These are phyloP conservation scores for Cutaneotrichosporon dermatis DNA, from an alignment of 1,284 basidiomycete species.

Conservation along the genomic window DNA sequence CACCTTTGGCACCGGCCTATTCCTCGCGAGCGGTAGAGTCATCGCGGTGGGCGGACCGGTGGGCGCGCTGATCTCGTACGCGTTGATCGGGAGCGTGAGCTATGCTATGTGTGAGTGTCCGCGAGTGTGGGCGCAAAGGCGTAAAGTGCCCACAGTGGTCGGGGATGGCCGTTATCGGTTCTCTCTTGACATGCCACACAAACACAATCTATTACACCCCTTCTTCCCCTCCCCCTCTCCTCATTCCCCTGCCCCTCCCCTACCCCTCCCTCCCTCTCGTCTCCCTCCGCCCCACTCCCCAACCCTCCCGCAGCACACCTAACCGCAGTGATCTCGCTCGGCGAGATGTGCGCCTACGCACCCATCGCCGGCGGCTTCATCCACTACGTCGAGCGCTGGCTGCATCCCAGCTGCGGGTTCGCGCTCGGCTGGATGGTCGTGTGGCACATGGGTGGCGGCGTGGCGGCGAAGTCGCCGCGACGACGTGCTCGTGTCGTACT, in stretches of 20 bases:
- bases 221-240: no score
- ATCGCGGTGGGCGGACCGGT: conserved; percentile 51
- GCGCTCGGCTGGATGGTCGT: conserved; percentile 23
- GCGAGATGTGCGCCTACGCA: conserved; percentile 41
- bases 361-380: conserved; percentile 44
- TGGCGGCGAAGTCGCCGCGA: conserved; percentile 74
- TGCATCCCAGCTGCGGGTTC: conserved; percentile 21
- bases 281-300: no score
- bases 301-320: neutral
- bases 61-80: conserved; percentile 38
- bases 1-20: conserved; percentile 60
- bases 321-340: conserved; percentile 33
- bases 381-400: conserved; percentile 34
- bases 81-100: conserved; percentile 20
- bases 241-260: no score
- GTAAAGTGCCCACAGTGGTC: no score
- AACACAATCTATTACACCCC: no score
- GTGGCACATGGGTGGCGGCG: conserved; percentile 55
- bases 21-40: conserved; percentile 69
- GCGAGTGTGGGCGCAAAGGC: no score
- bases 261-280: no score
- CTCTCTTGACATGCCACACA: no score
- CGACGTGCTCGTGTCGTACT: conserved; percentile 69
- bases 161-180: no score
- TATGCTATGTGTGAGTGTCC: conserved; percentile 24